These are phyloP conservation scores for Aureobasidium sp. DNA, from an alignment of 2,329 filamentous ascomycete genomes.

Conservation along the genomic window DNA sequence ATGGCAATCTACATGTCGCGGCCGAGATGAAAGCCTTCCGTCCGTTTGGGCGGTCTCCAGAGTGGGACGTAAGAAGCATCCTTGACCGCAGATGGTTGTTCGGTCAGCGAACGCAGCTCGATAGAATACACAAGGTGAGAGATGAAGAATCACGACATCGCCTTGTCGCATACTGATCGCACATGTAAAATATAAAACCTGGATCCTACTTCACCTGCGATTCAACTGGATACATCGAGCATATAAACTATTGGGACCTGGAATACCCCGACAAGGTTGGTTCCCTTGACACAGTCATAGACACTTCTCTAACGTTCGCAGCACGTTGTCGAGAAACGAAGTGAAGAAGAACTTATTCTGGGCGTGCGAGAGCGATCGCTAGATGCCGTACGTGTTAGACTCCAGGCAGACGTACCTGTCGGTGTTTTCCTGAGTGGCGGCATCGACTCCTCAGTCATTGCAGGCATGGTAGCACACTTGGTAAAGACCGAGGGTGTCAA, in stretches of 20 bases:
- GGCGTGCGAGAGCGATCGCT: neutral
- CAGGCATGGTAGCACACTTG: conserved; percentile 39
- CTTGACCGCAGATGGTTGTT: neutral
- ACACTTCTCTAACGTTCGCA: neutral
- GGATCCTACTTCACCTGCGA: neutral
- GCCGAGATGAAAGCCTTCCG: neutral
- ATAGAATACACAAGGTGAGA: neutral
- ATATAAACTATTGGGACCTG: neutral
- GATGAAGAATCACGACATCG: neutral
- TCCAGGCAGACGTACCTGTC: neutral
- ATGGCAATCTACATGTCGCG: neutral
- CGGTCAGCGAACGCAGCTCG: neutral
- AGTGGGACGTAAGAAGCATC: neutral
- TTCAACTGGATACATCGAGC: neutral
- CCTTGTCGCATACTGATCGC: neutral
- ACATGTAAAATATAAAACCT: neutral
- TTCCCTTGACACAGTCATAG: neutral
- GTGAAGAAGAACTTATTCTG: neutral
- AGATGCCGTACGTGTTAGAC: neutral
- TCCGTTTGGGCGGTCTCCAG: neutral
- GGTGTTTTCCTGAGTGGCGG: neutral
- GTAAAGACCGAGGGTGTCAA: conserved; percentile 36
- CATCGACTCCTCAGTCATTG: neutral
- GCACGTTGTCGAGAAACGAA: neutral
- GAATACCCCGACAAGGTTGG: neutral